Evolutionary conservation across 768 basidiomycete species (phyloP), one percentile per base, ranked within the genome.

Genomic region (Lactarius akahatsu): DNA sequence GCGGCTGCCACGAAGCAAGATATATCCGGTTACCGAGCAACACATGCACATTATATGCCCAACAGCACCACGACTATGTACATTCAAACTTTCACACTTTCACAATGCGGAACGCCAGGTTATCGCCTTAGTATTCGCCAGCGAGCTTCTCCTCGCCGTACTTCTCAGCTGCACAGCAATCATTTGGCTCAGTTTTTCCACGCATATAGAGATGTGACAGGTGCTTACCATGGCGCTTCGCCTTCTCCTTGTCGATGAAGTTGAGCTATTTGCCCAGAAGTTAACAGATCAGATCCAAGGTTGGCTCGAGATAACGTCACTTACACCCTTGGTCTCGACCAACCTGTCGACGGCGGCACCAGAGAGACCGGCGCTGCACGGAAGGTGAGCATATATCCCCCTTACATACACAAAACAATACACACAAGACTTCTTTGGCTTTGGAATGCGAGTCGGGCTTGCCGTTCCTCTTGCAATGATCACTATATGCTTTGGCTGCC

Each of bases 401-500:
- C 9, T 36, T 0, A 63, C 9, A 15, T n/a, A n/a, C 6, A 18
- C 8, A 50, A 28, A 62, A 61, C 4, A 52, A 18, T 7, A 40
- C 70, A 5, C 73, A 82, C 80, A 86, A 63, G 62, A 84, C 71
- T 75, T 87, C 81, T 78, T 88, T 89, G 23, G 85, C 85, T 72
- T 78, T 79, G 11, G 74, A 80, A 73, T 91, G 89, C 58, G 34
- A 74, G 18, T 66, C 71, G 3, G 83, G 80, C 70, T 81, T 69
- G 47, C 89, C 90, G 32, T 87, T 78, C 45, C 59, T 72, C 45
- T 63, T 78, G 36, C 71, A 58, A 75, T 91, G 89, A 0, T 84
- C 69, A 70, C 89, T 81, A 72, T 83, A 90, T 1, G 84, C 82
- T 73, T 87, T 89, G 57, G 81, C 81, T 64, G 88, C 88, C 86